phyloP scores from a whole-genome alignment of 2,329 filamentous ascomycete species.

The Phyllosticta ampelicida region DNA sequence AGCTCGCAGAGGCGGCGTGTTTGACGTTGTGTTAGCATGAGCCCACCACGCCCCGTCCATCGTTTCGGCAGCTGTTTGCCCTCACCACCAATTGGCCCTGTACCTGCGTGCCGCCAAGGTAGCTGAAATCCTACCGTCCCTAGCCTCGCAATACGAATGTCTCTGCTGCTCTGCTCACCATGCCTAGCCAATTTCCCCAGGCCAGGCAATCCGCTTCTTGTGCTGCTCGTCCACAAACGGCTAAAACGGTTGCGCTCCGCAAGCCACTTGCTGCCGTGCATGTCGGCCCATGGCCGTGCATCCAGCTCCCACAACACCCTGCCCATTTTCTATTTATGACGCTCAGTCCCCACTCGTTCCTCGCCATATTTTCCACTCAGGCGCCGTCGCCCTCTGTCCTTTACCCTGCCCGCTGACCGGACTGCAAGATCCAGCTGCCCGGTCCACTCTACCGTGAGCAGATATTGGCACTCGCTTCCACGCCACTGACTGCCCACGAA shows the following conservation, averaged over 20 bases:
- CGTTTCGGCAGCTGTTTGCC: neutral
- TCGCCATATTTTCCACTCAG: neutral
- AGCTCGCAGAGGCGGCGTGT: neutral
- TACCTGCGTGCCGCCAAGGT: neutral
- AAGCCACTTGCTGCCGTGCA: slow-evolving; percentile 6
- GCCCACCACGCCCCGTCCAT: neutral
- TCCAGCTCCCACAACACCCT: slow-evolving; percentile 1
- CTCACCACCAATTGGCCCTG: neutral
- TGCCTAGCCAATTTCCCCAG: neutral
- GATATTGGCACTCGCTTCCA: neutral
- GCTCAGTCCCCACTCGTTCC: slow-evolving; percentile 5
- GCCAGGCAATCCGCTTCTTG: neutral
- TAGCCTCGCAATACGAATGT: neutral
- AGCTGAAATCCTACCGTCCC: neutral
- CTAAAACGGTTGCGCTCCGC: slow-evolving; percentile 1
- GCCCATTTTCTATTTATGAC: slow-evolving; percentile 10
- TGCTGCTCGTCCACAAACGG: neutral
- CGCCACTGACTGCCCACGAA: slow-evolving; percentile 10
- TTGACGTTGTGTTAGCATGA: neutral
- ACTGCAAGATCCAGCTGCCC: slow-evolving; percentile 3
- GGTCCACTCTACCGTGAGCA: neutral
- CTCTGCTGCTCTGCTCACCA: neutral
- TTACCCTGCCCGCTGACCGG: neutral
- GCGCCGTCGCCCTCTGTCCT: slow-evolving; percentile 1
- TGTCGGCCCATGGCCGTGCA: slow-evolving; percentile 5